Conservation (phyloP, 164 flowering plant species). For the Nymphaea thermarum region DNA sequence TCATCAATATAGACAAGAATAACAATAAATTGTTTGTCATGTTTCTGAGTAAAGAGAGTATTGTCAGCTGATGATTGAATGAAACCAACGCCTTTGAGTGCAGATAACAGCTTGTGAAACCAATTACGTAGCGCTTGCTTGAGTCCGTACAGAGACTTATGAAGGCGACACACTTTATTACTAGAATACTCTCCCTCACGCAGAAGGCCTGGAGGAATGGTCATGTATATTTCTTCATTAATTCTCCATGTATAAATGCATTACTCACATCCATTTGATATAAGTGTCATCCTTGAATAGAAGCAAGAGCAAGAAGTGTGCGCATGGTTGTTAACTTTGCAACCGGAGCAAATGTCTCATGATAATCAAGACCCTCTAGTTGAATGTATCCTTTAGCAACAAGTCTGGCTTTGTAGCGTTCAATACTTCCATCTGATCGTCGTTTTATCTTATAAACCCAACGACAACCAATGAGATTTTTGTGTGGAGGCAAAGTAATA, state of each 20-base stretch:
- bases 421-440: not conserved
- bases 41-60: conserved; percentile 3
- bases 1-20: conserved; percentile 7
- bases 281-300: not conserved
- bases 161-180: not conserved
- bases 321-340: not conserved
- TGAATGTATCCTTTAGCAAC: conserved; percentile 1
- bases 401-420: not conserved
- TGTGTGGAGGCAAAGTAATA: not conserved
- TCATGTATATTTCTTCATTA: not conserved
- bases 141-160: not conserved
- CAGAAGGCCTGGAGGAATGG: not conserved
- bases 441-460: not conserved
- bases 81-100: not conserved
- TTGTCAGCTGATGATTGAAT: conserved; percentile 2
- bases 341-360: not conserved
- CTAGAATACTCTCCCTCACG: no score
- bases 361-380: not conserved
- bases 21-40: not conserved
- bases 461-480: not conserved
- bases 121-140: not conserved
- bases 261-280: not conserved
- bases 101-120: not conserved
- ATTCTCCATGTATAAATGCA: not conserved
- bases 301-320: not conserved